A percentile compares a stretch with the other conserved stretches of the same genome.
Evolutionary conservation across 306 rosid genomes (phyloP).

Genomic region (Adenanthera pavonina): DNA sequence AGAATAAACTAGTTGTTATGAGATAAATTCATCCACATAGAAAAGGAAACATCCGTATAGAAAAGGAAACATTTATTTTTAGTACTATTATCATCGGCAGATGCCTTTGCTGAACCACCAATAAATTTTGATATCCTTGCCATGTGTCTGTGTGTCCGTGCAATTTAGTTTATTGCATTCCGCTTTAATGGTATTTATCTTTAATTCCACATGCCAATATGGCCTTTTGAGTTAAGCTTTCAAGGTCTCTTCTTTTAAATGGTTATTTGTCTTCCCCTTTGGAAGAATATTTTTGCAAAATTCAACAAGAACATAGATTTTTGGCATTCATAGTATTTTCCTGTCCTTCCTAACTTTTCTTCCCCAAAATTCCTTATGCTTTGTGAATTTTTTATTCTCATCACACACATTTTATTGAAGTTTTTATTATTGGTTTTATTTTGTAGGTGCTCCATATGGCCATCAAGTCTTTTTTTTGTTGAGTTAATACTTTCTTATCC

Average conservation of each 20-base stretch:
- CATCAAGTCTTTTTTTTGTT: slow-evolving; percentile 77
- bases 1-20: too few species aligned
- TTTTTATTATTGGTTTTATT: slow-evolving; percentile 28
- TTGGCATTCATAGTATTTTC: slow-evolving; percentile 21
- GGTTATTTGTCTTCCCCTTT: background rate
- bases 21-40: too few species aligned
- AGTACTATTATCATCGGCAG: too few species aligned
- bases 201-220: background rate
- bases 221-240: background rate
- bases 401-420: slow-evolving; percentile 30
- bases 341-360: slow-evolving; percentile 11
- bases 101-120: too few species aligned
- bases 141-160: background rate
- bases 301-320: slow-evolving; percentile 7
- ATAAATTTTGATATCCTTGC: too few species aligned
- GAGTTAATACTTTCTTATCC: slow-evolving; percentile 82
- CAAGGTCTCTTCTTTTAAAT: slow-evolving; percentile 1
- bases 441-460: slow-evolving; percentile 86
- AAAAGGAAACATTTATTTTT: too few species aligned
- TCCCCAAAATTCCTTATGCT: slow-evolving; percentile 3
- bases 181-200: background rate
- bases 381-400: background rate
- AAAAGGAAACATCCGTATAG: too few species aligned
- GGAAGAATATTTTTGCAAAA: slow-evolving; percentile 9
- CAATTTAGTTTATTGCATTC: background rate